A percentile compares a stretch with the other conserved stretches of the same genome.
Evolutionary conservation across 2,329 filamentous ascomycete genomes (phyloP).

Genomic region (Aaosphaeria pasadenensis): DNA sequence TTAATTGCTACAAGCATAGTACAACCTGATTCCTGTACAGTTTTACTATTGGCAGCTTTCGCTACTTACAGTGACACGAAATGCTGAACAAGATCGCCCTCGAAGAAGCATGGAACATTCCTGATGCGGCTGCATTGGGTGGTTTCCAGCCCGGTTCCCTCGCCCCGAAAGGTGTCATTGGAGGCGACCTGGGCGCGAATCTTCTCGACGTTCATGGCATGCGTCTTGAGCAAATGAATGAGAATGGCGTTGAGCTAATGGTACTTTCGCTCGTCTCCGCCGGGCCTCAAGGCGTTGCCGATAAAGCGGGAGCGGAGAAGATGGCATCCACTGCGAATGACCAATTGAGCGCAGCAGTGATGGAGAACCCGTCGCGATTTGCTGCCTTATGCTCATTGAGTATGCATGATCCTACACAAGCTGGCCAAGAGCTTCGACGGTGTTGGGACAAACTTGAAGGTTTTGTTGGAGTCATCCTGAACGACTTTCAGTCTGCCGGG

Average conservation of each 20-base stretch:
- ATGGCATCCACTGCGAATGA: slow-evolving; percentile 44
- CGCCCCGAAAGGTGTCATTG: slow-evolving; percentile 50
- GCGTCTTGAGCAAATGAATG: slow-evolving; percentile 42
- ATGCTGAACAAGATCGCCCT: slow-evolving; percentile 11
- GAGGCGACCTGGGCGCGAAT: slow-evolving; percentile 53
- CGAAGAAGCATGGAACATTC: slow-evolving; percentile 29
- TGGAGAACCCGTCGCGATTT: slow-evolving; percentile 40
- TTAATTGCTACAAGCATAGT: too few species aligned
- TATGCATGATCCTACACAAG: slow-evolving; percentile 52
- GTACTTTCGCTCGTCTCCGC: slow-evolving; percentile 48
- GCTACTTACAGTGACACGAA: not conserved
- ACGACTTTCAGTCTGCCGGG: slow-evolving; percentile 60
- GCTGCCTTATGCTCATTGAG: slow-evolving; percentile 39
- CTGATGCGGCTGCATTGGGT: slow-evolving; percentile 68
- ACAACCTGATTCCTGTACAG: too few species aligned
- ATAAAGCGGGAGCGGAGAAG: slow-evolving; percentile 41
- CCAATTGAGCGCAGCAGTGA: slow-evolving; percentile 42
- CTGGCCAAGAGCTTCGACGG: slow-evolving; percentile 50
- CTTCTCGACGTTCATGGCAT: slow-evolving; percentile 49
- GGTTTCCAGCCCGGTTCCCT: slow-evolving; percentile 35
- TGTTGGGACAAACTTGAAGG: slow-evolving; percentile 50
- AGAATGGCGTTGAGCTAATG: slow-evolving; percentile 46
- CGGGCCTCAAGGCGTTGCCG: slow-evolving; percentile 46
- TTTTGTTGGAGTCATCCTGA: slow-evolving; percentile 40
- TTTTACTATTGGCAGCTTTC: too few species aligned